Evolutionary conservation across 306 rosid species (phyloP), one percentile per base, ranked within the genome.

Genomic region (Chamaecrista fasciculata): DNA sequence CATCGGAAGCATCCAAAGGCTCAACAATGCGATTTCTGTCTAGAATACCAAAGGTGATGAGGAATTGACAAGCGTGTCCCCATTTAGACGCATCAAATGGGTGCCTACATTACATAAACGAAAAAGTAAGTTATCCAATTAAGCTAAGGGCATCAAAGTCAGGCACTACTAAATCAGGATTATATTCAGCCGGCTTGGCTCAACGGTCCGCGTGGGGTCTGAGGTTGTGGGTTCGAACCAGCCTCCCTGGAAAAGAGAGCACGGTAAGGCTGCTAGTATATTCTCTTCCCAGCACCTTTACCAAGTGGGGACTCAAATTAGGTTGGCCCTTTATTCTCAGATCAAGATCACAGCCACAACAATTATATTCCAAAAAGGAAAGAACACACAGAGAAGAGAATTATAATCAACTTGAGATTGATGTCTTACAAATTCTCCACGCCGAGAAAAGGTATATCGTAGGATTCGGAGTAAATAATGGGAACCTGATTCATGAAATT

Each of bases 21-120:
- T 88, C 87, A 18, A 88, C 85, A 23, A 93, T 73, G 63, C 83
- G 42, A 8, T 70, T 65, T 48, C 69, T 77, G 29, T 78, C 82
- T 40, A 93, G 23, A 77, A 82, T 72, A 62, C 88, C 86, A 56
- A 79, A 82, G 18, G 82, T 79, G 61, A 76, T 53, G 4, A 93
- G 87, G 61, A 86, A 93, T 37, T 77, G 76, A 69, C 91, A 89
- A 33, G 90, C 57, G 2, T 90, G 90, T 62, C 96, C 96, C 98
- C 98, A 93, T 70, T 93, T 90, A 20, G 77, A 72, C 23, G 97
- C 90, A 85, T 93, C 98, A 85, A 93, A 93, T 2, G 97, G 98
- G 74, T 93, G 98, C 91, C 98, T 93, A 21, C 31, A 82, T 61
- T 93, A 21, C 31, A 82, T 61, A 47, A 73, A 68, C 11, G 14